Base-by-base conservation (phyloP, 345 rosid species). In the Raphanus sativus region DNA sequence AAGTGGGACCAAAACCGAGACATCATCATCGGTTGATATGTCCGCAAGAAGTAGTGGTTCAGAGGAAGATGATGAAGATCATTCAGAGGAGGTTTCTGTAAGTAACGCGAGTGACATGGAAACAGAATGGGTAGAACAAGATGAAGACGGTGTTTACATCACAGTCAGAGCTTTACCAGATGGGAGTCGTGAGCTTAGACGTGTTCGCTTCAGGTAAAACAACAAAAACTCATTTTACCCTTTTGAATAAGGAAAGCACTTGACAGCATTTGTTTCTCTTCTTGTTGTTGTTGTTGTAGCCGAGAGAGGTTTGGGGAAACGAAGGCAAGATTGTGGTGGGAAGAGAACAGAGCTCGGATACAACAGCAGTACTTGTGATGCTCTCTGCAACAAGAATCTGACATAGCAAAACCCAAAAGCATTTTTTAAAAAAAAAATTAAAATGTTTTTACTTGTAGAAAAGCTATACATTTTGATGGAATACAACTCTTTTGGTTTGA, bases 241-340 rank as follows among this genome's bases (percentile, higher is more conserved):
- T 30, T n/a, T 5, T 34, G 26, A 10, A 30, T 59, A 12, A 32
- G 62, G 9, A 65, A 67, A 72, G 13, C 16, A 33, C 56, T 34
- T 52, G 4, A 42, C 25, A 52, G 17, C 63, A 21, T 40, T 1
- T 25, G 50, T 3, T 74, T 33, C 63, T 33, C 63, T 48, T 48
- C 2, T 70, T 62, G 73, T 65, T 42, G 52, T 65, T n/a, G n/a
- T n/a, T 42, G 52, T 42, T 42, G 52, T 42, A 94, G 99, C 88
- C 99, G 99, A 58, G 97, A 95, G 55, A 87, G 8, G 75, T 95
- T 95, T 58, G 97, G 92, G 25, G 99, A 95, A 73, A 87, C 81
- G 83, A 89, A 89, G 45, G 98, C 99, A 8, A 89, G 96, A 84
- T 29, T 87, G 73, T 95, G 99, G 99, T 95, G 99, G 99, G 98